Conservation (phyloP, 176 grass and related monocot genomes). For the Oryza brachyantha region DNA sequence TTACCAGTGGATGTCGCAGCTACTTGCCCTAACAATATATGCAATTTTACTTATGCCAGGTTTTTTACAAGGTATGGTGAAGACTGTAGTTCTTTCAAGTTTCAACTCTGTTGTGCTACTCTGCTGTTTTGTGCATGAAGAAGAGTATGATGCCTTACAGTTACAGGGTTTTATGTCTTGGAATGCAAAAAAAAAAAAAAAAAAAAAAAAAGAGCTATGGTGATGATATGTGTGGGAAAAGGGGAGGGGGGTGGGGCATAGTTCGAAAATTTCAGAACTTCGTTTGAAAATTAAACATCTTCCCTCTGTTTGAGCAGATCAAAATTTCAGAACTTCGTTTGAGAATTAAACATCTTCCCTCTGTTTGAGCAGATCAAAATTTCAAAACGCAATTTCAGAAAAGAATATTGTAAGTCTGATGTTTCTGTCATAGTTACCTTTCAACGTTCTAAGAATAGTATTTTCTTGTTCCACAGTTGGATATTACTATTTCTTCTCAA, state of each 20-base stretch:
- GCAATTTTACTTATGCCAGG: constrained; percentile 92
- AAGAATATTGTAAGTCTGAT: neutral
- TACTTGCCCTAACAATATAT: constrained; percentile 80
- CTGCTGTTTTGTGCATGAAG: constrained; percentile 16
- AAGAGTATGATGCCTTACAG: neutral
- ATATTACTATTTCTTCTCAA: constrained; percentile 99
- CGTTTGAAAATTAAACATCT: neutral
- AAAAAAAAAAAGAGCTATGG: no score
- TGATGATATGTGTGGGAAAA: neutral
- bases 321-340: neutral
- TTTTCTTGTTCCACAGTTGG: constrained; percentile 59
- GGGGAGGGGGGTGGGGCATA: neutral
- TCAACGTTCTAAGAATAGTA: constrained; percentile 7
- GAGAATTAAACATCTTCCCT: no score
- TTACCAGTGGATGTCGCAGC: constrained; percentile 79
- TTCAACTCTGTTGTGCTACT: neutral
- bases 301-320: neutral
- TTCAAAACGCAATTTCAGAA: neutral
- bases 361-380: neutral
- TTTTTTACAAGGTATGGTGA: constrained; percentile 75
- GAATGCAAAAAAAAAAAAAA: neutral
- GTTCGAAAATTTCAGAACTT: neutral
- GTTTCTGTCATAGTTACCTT: neutral
- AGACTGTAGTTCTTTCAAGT: neutral
- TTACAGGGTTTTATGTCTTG: neutral